phyloP scores from a whole-genome alignment of 345 rosid genomes.

The Brassica rapa region DNA sequence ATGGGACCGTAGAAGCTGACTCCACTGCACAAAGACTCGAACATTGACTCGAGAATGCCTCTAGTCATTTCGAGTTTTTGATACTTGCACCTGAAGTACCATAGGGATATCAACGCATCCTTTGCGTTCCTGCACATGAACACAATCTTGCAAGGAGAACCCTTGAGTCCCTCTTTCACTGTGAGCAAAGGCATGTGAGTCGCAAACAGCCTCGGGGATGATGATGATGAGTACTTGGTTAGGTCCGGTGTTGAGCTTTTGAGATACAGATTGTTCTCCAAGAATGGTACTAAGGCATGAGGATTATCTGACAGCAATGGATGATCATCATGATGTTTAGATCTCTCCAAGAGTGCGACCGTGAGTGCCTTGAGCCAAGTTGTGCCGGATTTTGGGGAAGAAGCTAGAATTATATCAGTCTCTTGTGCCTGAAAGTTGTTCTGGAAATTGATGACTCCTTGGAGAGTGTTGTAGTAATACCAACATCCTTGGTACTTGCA shows the following conservation, averaged over 20 bases:
- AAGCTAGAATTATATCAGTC: neutral
- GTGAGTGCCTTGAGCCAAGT: neutral
- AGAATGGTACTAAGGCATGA: neutral
- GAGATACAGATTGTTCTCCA: neutral
- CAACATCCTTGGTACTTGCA: neutral
- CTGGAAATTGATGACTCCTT: neutral
- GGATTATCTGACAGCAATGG: neutral
- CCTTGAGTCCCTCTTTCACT: neutral
- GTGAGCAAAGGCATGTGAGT: neutral
- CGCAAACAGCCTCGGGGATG: neutral
- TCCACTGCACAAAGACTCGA: neutral
- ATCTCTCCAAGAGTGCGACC: neutral
- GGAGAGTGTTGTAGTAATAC: neutral
- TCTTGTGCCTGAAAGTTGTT: neutral
- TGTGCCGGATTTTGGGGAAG: neutral
- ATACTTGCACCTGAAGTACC: neutral
- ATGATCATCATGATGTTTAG: neutral
- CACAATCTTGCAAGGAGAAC: neutral
- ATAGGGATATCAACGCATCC: neutral
- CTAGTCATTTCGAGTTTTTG: neutral
- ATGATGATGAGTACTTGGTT: neutral
- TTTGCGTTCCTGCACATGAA: neutral
- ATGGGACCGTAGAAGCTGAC: neutral
- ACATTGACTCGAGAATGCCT: neutral
- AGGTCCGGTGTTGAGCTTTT: neutral